A percentile compares a stretch with the other conserved stretches of the same genome.
These are phyloP conservation scores for Diaporthe sp. DNA, from an alignment of 2,329 filamentous ascomycete genomes.

Conservation along the genomic window DNA sequence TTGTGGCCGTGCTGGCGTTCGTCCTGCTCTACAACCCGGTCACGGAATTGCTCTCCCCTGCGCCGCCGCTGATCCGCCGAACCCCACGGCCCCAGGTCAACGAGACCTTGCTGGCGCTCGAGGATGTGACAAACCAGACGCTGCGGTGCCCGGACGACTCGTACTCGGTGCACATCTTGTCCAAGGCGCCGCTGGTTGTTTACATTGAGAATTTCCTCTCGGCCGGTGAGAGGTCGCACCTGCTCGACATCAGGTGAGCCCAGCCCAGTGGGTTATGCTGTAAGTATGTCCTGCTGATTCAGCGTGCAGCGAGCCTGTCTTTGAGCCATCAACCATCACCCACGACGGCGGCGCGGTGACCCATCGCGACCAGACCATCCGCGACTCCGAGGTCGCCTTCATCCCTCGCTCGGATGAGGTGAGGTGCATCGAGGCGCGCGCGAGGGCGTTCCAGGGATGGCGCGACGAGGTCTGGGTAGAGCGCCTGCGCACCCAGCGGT, in stretches of 20 bases:
- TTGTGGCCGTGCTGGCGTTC: conserved; percentile 53
- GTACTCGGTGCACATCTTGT: conserved; percentile 60
- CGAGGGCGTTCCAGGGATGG: conserved; percentile 62
- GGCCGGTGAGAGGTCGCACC: conserved; percentile 54
- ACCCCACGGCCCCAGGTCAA: conserved; percentile 59
- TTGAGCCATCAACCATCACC: conserved; percentile 61
- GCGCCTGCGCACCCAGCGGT: conserved; percentile 62
- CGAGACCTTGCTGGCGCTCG: conserved; percentile 61
- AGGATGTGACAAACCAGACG: conserved; percentile 45
- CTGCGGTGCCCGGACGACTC: conserved; percentile 51
- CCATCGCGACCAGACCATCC: conserved; percentile 54
- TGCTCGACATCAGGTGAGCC: conserved; percentile 62
- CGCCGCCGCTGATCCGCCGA: conserved; percentile 44
- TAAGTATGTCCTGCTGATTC: background rate
- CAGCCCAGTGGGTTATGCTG: too few relatives aligned
- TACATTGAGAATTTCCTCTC: conserved; percentile 65
- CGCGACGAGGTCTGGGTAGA: conserved; percentile 64
- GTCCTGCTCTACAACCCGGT: conserved; percentile 58
- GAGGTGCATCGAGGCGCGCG: conserved; percentile 59
- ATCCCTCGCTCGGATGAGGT: conserved; percentile 56
- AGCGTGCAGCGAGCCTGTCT: conserved; percentile 54
- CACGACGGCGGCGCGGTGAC: conserved; percentile 54
- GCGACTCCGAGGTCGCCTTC: conserved; percentile 64
- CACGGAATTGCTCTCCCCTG: conserved; percentile 44
- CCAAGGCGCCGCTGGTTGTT: conserved; percentile 61